Percentiles rank a stretch among this genome's conserved stretches.
Evolutionary conservation across 495 filamentous ascomycete genomes (phyloP).

Genomic region (Endocarpon pusillum): DNA sequence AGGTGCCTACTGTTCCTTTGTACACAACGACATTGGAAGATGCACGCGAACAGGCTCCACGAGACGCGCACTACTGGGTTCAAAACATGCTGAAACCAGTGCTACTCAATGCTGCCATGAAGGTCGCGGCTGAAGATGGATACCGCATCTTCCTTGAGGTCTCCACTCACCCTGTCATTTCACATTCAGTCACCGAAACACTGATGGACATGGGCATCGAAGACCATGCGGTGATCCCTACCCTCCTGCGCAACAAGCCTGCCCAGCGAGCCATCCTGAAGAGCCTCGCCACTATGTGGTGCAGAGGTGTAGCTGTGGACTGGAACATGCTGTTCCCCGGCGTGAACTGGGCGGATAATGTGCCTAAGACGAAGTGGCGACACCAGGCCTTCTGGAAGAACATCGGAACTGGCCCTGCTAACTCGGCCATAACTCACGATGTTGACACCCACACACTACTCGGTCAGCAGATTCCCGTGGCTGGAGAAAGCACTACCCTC

Average conservation of each 20-base stretch:
- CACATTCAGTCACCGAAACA: constrained; percentile 21
- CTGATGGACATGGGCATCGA: constrained; percentile 15
- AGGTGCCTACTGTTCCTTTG: constrained; percentile 11
- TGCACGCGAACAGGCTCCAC: constrained; percentile 8
- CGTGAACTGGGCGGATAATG: constrained; percentile 24
- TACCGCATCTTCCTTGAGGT: constrained; percentile 19
- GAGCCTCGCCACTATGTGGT: constrained; percentile 24
- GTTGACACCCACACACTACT: constrained; percentile 18
- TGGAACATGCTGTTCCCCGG: constrained; percentile 25
- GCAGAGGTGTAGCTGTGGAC: constrained; percentile 26
- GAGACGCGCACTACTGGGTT: constrained; percentile 12
- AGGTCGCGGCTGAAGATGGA: constrained; percentile 19
- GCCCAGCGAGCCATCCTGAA: constrained; percentile 5
- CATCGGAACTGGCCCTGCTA: constrained; percentile 9
- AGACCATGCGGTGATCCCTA: constrained; percentile 16
- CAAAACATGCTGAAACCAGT: constrained; percentile 11
- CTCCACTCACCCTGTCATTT: constrained; percentile 19
- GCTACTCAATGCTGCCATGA: constrained; percentile 14
- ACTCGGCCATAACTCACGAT: constrained; percentile 10
- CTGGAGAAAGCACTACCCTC: constrained; percentile 12
- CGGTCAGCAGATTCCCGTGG: constrained; percentile 13
- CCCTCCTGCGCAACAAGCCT: constrained; percentile 11
- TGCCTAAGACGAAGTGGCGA: constrained; percentile 32
- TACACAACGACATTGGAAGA: constrained; percentile 21
- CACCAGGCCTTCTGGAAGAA: constrained; percentile 37